phyloP scores from a whole-genome alignment of 257 asterid species.

The Plantago major region DNA sequence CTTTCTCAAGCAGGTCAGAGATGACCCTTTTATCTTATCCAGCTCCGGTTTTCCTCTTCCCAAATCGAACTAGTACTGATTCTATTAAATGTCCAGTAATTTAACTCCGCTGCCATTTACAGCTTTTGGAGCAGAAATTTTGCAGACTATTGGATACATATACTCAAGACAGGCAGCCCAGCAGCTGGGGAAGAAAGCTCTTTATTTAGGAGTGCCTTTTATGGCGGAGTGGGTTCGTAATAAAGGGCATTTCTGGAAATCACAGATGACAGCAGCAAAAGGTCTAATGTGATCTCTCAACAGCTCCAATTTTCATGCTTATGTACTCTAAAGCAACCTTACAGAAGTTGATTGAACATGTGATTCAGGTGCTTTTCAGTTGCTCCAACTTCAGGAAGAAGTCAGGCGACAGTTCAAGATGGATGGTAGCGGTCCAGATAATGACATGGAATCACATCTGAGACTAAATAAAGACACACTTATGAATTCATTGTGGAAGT shows the following conservation, averaged over 20 bases:
- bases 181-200: constrained; percentile 67
- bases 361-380: constrained; percentile 78
- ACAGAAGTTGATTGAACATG: neutral
- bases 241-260: constrained; percentile 82
- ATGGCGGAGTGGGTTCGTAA: constrained; percentile 85
- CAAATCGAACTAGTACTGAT: neutral
- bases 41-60: neutral
- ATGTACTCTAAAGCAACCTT: neutral
- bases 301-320: neutral
- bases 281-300: constrained; percentile 28
- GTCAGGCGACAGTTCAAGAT: constrained; percentile 52
- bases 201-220: constrained; percentile 62
- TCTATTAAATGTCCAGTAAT: neutral
- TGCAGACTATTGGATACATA: constrained; percentile 74
- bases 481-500: constrained; percentile 78
- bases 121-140: constrained; percentile 73
- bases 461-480: constrained; percentile 60
- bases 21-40: neutral
- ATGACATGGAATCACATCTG: constrained; percentile 71
- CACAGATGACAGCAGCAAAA: constrained; percentile 83
- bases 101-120: constrained; percentile 6
- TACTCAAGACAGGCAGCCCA: constrained; percentile 80
- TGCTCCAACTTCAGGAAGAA: constrained; percentile 92
- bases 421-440: constrained; percentile 56
- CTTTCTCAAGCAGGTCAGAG: constrained; percentile 65